phyloP scores from a whole-genome alignment of 2,329 filamentous ascomycete genomes.

The Colletotrichum plurivorum region DNA sequence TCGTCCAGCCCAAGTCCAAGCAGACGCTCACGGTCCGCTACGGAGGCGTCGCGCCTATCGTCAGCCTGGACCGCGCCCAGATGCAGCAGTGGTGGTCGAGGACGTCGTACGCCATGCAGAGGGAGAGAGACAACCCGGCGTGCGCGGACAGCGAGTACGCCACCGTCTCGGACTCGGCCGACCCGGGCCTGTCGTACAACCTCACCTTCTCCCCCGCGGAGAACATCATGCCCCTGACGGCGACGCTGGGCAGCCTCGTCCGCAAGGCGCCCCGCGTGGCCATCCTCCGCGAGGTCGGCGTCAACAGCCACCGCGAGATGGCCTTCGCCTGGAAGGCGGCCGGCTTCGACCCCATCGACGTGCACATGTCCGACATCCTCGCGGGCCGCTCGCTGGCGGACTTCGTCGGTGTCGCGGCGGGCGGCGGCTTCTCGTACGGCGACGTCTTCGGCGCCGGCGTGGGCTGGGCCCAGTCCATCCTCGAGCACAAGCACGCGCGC shows the following conservation, averaged over 20 bases:
- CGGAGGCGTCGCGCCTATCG: conserved; percentile 73
- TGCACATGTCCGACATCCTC: conserved; percentile 96
- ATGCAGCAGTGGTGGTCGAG: conserved; percentile 91
- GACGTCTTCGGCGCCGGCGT: conserved; percentile 90
- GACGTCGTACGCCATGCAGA: conserved; percentile 93
- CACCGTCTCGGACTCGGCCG: conserved; percentile 79
- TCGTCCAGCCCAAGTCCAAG: conserved; percentile 76
- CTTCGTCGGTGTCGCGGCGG: conserved; percentile 92
- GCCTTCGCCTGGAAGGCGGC: conserved; percentile 94
- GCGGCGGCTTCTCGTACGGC: conserved; percentile 96
- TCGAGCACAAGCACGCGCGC: conserved; percentile 84
- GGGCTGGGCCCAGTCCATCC: conserved; percentile 94
- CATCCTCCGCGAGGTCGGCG: conserved; percentile 94
- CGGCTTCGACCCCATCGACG: conserved; percentile 91
- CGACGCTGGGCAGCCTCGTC: conserved; percentile 65
- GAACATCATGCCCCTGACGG: conserved; percentile 77
- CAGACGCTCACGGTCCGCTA: conserved; percentile 85
- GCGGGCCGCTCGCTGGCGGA: conserved; percentile 83
- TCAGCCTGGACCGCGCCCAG: conserved; percentile 76
- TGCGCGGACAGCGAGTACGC: conserved; percentile 89
- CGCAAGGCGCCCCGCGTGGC: conserved; percentile 81
- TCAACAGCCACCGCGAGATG: conserved; percentile 98
- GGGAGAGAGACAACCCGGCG: conserved; percentile 86
- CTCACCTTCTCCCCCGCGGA: conserved; percentile 86
- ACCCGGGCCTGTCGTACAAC: conserved; percentile 89